Evolutionary conservation across 2,329 filamentous ascomycete species (phyloP).

Genomic region (Penicillium vulpinum): DNA sequence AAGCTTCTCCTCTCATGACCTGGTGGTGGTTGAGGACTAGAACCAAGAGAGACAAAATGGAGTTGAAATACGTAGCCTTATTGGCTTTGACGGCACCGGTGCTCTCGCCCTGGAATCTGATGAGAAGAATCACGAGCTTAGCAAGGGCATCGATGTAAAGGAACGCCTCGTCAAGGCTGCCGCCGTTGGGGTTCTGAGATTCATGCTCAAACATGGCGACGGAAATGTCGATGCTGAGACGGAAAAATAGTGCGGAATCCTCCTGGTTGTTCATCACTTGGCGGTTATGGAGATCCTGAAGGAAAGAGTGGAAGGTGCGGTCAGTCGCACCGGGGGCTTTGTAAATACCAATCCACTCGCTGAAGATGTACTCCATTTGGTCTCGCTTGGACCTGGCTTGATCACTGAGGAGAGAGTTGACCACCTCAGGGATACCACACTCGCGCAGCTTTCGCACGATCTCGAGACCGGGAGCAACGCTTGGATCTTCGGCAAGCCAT

Average conservation of each 20-base stretch:
- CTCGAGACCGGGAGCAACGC: conserved; percentile 64
- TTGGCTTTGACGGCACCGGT: conserved; percentile 59
- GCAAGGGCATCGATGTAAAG: conserved; percentile 76
- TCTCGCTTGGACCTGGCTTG: conserved; percentile 65
- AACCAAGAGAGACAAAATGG: conserved; percentile 73
- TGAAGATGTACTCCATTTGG: conserved; percentile 91
- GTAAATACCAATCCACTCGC: conserved; percentile 86
- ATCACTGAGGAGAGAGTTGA: conserved; percentile 56
- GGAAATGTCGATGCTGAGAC: conserved; percentile 76
- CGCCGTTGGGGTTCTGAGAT: conserved; percentile 60
- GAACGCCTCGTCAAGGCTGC: conserved; percentile 61
- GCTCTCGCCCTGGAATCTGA: conserved; percentile 67
- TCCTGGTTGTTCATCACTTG: conserved; percentile 72
- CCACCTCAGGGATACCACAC: conserved; percentile 57
- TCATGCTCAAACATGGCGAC: conserved; percentile 75
- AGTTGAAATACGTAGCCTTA: conserved; percentile 73
- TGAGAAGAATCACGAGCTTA: conserved; percentile 73
- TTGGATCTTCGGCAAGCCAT: conserved; percentile 75
- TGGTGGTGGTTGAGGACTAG: conserved; percentile 85
- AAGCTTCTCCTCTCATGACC: conserved; percentile 73
- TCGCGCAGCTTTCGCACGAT: conserved; percentile 67
- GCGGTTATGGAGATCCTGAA: conserved; percentile 76
- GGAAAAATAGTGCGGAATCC: conserved; percentile 76
- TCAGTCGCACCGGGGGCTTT: conserved; percentile 75
- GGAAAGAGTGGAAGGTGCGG: conserved; percentile 71